Base-by-base conservation (phyloP, 164 flowering plant genomes). In the Amborella trichopoda region DNA sequence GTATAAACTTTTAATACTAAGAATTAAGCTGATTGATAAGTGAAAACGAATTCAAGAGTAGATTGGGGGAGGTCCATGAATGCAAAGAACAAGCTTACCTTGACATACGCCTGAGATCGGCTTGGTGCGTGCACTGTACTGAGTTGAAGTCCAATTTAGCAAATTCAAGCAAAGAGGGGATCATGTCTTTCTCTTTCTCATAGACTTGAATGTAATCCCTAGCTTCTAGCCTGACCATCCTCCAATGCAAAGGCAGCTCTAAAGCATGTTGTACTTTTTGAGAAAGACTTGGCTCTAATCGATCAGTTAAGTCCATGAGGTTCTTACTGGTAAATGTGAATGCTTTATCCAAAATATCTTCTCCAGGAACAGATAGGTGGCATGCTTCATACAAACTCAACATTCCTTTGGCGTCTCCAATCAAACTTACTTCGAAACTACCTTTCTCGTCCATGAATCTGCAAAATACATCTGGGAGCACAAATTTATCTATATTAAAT, bases 141-240 rank as follows among this genome's bases (percentile, higher is more conserved):
- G n/a, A n/a, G n/a, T n/a, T n/a, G n/a, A n/a, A n/a, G n/a, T n/a
- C n/a, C n/a, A n/a, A 46, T 53, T 49, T 20, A 51, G 53, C 3
- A 22, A 3, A 34, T 59, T 56, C 4, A 68, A n/a, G n/a, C n/a
- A n/a, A n/a, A n/a, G n/a, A n/a, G n/a, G n/a, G n/a, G n/a, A n/a
- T n/a, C n/a, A n/a, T n/a, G n/a, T n/a, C n/a, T n/a, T n/a, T n/a
- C n/a, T n/a, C n/a, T n/a, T n/a, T n/a, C n/a, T n/a, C n/a, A n/a
- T n/a, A n/a, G n/a, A n/a, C n/a, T n/a, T n/a, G n/a, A n/a, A n/a
- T 56, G 56, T 48, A 68, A 68, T 67, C 59, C 14, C 60, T 52
- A 4, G 68, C 56, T 22, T 63, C 68, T 24, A 52, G 2, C 23
- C 62, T 52, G 34, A 21, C 48, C 26, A 50, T 40, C 25, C 65